Base-by-base conservation (phyloP, 192 early-diverging fungal species). In the Backusella morwellensis region DNA sequence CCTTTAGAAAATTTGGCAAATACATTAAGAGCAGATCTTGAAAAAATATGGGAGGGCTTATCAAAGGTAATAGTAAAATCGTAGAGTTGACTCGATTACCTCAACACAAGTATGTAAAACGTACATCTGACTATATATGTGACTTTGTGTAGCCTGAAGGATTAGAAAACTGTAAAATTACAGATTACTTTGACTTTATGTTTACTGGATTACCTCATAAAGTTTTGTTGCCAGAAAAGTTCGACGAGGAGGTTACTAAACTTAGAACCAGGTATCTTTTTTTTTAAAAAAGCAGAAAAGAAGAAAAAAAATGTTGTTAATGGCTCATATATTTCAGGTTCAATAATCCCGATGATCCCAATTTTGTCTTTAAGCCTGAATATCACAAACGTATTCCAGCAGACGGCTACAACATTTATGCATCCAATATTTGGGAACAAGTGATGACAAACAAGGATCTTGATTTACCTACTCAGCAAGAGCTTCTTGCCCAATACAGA, bases 401-500 rank as follows among this genome's bases (percentile, higher is more conserved):
- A 2, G 98, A 99, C 47, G 98, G 98, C 44, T 95, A 99, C 82
- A 91, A 94, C 38, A 85, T 93, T 40, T 99, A 98, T 86, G 97
- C 97, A 5, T 87, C 93, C 76, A 85, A 92, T 50, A 94, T 99
- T 59, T 99, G 98, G 98, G 96, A 96, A 66, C 95, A 97, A 85
- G 97, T 99, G 47, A 86, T 94, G 74, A 90, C 91, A 81, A 98
- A 97, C 85, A 93, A 94, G 72, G 98, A 99, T 75, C 86, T 99
- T 73, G 98, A 99, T 86, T 86, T 99, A 40, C 98, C 98, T 1
- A 98, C 97, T 8, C 98, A 99, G 81, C 97, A 98, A 85, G 95
- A 98, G 82, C 84, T 99, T 42, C 88, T 99, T 69, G 98, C 98
- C 38, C 97, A 98, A 87, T 98, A 95, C 84, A 93, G 98, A 66